Base-by-base conservation (phyloP, 495 filamentous ascomycete species). In the Hypoxylon subgilvum region DNA sequence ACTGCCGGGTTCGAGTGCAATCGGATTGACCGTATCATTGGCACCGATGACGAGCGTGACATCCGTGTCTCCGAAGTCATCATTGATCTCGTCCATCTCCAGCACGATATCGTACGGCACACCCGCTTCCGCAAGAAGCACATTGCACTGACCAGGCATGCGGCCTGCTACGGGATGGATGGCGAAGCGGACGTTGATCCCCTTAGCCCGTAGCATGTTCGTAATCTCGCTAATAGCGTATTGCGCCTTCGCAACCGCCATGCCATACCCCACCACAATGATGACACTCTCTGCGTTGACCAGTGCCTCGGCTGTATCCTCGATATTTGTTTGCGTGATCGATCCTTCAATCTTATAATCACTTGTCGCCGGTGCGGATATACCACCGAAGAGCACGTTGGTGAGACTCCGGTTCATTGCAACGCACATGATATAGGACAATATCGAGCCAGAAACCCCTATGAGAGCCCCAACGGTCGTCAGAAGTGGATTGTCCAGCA, bases 71-170 rank as follows among this genome's bases (percentile, higher is more conserved):
- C 75, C 64, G 72, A 93, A 93, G 69, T 92, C 89, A 42, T 93
- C 89, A 71, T 93, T 93, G 73, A 93, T 92, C 72, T 93, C 89
- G 69, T 92, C 89, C 89, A 92, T 92, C 74, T 93, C 89, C 13
- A 91, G 76, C 27, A 92, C 88, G 41, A 91, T 91, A 63, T 92
- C 89, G 66, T 93, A 93, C 4, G 88, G 88, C 23, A 93, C 89
- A 19, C 82, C 86, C 1, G 89, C 89, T 65, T 93, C 89, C 2
- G 89, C 89, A 4, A 92, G 81, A 6, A 93, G 76, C 6, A 93
- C 89, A 63, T 93, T 93, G 73, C 88, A 92, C 68, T 93, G 89
- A 2, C 89, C 89, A 0, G 89, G 89, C 89, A 93, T 93, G 19
- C 89, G 81, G 32, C 89, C 89, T 0, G 89, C 88, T 17, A 92